Base-by-base conservation (phyloP, 2,329 filamentous ascomycete genomes). In the Cercospora sp. region DNA sequence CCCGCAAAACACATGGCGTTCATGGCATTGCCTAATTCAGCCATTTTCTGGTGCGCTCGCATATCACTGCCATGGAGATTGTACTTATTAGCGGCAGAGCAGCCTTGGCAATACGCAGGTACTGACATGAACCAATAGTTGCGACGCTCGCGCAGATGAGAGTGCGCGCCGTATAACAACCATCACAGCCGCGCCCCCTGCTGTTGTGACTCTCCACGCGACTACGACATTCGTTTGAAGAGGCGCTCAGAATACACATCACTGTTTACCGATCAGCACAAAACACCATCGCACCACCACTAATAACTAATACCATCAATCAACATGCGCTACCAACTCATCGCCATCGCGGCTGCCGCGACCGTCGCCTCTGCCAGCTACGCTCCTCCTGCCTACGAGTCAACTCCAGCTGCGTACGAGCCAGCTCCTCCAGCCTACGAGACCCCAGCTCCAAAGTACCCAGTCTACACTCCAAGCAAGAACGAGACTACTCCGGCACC, bases 191-290 rank as follows among this genome's bases (percentile, higher is more conserved):
- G 23, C 48, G 20, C 51, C 51, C 53, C 53, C 31, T 58, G 62
- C 33, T 53, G 9, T 48, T 57, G 30, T 63, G 18, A n/a, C 9
- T 59, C 30, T 57, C 8, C 62, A 58, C 31, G 33, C 62, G 31
- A 64, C 62, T 20, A 64, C 62, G 26, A 64, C 62, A 64, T 64
- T 64, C 62, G 62, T 64, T 64, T 64, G 30, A 12, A 58, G 53
- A 64, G 51, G 33, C 53, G 62, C 36, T 31, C 13, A 13, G 26
- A 18, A 31, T n/a, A 33, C 31, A 59, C 28, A 33, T 36, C 31
- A 45, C 48, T 20, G 18, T 30, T 30, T 33, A 20, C 28, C 51
- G 4, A 55, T 18, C 51, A 59, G n/a, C 48, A 13, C 18, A 53
- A 31, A 20, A 23, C 13, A 42, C 28, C 16, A 53, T 5, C 53